Evolutionary conservation across 257 asterid species (phyloP), one percentile per base, ranked within the genome.

Genomic region (Echium plantagineum): DNA sequence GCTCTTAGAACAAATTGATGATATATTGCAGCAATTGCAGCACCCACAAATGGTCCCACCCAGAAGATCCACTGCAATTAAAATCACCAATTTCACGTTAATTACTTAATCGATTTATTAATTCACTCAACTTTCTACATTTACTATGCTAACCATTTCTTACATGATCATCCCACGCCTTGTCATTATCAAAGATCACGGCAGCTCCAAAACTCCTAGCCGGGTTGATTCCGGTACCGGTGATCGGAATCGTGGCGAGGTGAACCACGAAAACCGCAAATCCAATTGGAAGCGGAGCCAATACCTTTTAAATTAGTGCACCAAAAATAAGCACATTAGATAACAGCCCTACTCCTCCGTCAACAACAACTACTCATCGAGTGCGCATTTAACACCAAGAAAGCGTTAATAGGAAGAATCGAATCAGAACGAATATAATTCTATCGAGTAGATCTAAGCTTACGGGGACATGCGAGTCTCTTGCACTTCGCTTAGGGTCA

Each of bases 401-500:
- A n/a, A n/a, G n/a, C n/a, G n/a, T n/a, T n/a, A n/a, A n/a, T n/a
- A n/a, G n/a, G n/a, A n/a, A n/a, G n/a, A n/a, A n/a, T n/a, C n/a
- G n/a, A n/a, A n/a, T n/a, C n/a, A n/a, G n/a, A n/a, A n/a, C n/a
- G n/a, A n/a, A n/a, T n/a, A n/a, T n/a, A n/a, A n/a, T n/a, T n/a
- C n/a, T n/a, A n/a, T n/a, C n/a, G n/a, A n/a, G n/a, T n/a, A n/a
- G 26, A 24, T 24, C 3, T 24, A 24, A 57, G 8, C 71, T 56
- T 59, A 66, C 31, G 59, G 63, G 62, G 51, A 59, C 66, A 66
- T 59, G 65, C 38, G 82, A 80, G 72, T 80, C 85, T 69, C 85
- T 66, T 55, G 85, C 85, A 30, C 20, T 80, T 59, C 85, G 74
- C 69, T 80, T 80, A 28, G 85, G 80, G 26, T 80, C 85, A 21